Percentiles rank a stretch among this genome's conserved stretches.
phyloP scores from a whole-genome alignment of 2,329 filamentous ascomycete species.

The Coniella vitis region DNA sequence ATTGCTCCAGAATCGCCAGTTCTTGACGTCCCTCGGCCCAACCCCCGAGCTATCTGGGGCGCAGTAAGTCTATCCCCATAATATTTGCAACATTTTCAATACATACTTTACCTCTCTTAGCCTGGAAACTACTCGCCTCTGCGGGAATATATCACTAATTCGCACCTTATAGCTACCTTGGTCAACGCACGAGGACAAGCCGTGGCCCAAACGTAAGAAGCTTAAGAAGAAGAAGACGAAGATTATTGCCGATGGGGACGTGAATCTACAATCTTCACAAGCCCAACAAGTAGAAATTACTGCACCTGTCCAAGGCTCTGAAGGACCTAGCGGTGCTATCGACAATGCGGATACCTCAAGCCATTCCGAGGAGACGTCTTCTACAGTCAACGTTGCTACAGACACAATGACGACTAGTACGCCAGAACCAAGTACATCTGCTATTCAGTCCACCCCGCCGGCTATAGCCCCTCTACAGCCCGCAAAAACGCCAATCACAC shows the following conservation, averaged over 20 bases:
- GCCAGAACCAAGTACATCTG: constrained; percentile 1
- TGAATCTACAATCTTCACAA: constrained; percentile 4
- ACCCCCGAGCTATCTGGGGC: constrained; percentile 2
- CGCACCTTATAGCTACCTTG: constrained; percentile 5
- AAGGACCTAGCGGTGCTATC: neutral
- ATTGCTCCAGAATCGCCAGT: constrained; percentile 29
- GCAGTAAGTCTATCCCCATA: neutral
- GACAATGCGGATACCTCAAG: constrained; percentile 5
- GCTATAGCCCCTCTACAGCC: constrained; percentile 22
- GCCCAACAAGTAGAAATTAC: neutral
- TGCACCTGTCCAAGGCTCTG: neutral
- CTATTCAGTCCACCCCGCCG: constrained; percentile 1
- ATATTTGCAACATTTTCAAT: too few species aligned
- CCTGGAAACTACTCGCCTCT: neutral
- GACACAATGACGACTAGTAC: constrained; percentile 9
- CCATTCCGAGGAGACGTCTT: constrained; percentile 3
- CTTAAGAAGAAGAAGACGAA: constrained; percentile 10
- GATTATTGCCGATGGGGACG: constrained; percentile 3
- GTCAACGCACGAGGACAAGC: constrained; percentile 11
- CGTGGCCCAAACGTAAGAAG: constrained; percentile 13
- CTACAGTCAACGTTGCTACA: constrained; percentile 6
- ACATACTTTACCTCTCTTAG: too few species aligned
- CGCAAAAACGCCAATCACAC: constrained; percentile 14
- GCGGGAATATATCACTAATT: constrained; percentile 11
- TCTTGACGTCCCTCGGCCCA: constrained; percentile 6